Percentiles rank a stretch among this genome's conserved stretches.
phyloP scores from a whole-genome alignment of 2,329 filamentous ascomycete species.

The Onygena corvina region DNA sequence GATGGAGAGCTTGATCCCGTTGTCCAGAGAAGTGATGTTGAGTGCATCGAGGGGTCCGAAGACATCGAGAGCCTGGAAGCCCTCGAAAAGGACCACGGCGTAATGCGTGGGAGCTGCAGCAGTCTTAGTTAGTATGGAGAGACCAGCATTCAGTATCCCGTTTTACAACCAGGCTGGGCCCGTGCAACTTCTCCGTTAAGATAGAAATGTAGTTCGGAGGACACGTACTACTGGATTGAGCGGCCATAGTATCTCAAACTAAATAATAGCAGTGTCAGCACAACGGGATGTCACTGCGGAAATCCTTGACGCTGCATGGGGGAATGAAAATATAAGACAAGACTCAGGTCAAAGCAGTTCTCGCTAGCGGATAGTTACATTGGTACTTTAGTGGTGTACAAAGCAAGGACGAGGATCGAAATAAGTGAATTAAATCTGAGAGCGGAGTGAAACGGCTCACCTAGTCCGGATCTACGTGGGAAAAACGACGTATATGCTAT shows the following conservation, averaged over 20 bases:
- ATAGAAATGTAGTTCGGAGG: neutral
- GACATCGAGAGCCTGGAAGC: conserved; percentile 33
- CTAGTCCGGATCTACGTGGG: too few relatives aligned
- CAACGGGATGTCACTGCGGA: too few relatives aligned
- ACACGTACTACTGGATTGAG: neutral
- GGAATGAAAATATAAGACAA: neutral
- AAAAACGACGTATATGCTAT: too few relatives aligned
- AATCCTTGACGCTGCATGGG: neutral
- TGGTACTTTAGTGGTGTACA: too few relatives aligned
- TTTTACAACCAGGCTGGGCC: too few relatives aligned
- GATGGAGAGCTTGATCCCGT: conserved; percentile 21
- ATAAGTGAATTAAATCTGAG: too few relatives aligned
- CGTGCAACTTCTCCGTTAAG: neutral
- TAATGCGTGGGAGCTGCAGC: conserved; percentile 10
- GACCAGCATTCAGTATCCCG: neutral
- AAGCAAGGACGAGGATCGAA: too few relatives aligned
- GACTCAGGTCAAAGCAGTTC: too few relatives aligned
- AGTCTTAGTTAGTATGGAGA: neutral
- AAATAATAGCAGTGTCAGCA: neutral
- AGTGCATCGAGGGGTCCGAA: conserved; percentile 40
- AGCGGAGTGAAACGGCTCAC: too few relatives aligned
- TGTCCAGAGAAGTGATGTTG: conserved; percentile 21
- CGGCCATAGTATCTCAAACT: neutral
- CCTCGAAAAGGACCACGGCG: conserved; percentile 27
- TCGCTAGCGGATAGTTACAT: too few relatives aligned